Evolutionary conservation across 208 protist genomes (phyloP).

Genomic region (Herpetomonas muscarum): DNA sequence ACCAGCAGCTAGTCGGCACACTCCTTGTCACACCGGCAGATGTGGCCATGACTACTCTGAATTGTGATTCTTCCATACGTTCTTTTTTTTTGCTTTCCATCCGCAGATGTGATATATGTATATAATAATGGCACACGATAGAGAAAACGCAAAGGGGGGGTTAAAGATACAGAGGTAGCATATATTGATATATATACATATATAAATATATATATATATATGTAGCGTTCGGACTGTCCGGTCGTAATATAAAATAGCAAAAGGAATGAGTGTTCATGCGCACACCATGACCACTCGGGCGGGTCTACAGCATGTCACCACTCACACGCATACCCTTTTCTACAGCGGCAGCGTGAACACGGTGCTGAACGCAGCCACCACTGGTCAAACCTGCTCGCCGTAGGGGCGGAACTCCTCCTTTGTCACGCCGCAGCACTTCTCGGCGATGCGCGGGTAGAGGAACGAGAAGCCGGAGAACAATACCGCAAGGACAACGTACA

Average conservation of each 20-base stretch:
- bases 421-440: slow-evolving; percentile 22
- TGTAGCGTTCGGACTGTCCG: not conserved
- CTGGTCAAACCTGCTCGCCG: slow-evolving; percentile 8
- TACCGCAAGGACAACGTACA: slow-evolving; percentile 32
- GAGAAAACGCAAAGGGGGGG: slow-evolving; percentile 4
- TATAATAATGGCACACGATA: slow-evolving; percentile 6
- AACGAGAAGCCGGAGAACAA: slow-evolving; percentile 51
- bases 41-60: too few species aligned
- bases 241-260: slow-evolving; percentile 8
- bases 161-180: not conserved
- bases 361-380: not conserved
- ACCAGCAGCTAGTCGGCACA: too few species aligned
- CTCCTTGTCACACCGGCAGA: too few species aligned
- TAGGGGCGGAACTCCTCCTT: slow-evolving; percentile 22
- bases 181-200: slow-evolving; percentile 3
- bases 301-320: too few species aligned
- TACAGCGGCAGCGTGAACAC: not conserved
- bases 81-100: too few species aligned
- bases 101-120: not conserved
- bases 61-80: too few species aligned
- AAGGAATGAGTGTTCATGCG: slow-evolving; percentile 1
- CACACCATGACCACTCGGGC: too few species aligned
- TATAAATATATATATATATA: not conserved
- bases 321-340: not conserved
- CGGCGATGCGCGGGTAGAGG: slow-evolving; percentile 38